Conservation (phyloP, 164 flowering plant species). For the Stephania japonica region DNA sequence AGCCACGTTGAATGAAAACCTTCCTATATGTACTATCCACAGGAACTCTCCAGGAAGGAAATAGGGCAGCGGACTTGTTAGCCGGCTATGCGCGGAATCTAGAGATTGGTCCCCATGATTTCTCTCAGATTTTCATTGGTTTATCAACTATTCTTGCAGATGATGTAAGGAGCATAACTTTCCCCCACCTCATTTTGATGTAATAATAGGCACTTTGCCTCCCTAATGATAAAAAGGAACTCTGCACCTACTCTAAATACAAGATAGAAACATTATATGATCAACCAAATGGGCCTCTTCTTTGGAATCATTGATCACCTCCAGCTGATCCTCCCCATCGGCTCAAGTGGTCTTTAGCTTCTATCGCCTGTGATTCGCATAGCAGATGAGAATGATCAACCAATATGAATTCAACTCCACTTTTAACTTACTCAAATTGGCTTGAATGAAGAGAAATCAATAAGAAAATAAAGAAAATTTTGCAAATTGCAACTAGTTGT, state of each 20-base stretch:
- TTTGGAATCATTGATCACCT: conserved; percentile 6
- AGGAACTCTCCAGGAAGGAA: too few relatives aligned
- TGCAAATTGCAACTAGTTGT: too few relatives aligned
- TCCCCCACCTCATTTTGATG: not conserved
- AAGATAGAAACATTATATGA: too few relatives aligned
- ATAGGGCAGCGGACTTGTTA: too few relatives aligned
- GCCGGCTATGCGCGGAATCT: too few relatives aligned
- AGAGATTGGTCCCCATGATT: too few relatives aligned
- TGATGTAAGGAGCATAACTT: not conserved
- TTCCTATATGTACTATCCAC: too few relatives aligned
- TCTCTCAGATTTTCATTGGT: not conserved
- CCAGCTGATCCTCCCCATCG: conserved; percentile 49
- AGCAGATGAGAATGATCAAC: not conserved
- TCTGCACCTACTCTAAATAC: too few relatives aligned
- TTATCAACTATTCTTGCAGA: not conserved
- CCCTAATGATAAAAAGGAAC: not conserved
- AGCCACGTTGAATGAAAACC: too few relatives aligned
- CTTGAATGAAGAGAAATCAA: not conserved
- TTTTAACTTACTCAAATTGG: too few relatives aligned
- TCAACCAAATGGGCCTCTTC: not conserved
- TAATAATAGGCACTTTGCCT: not conserved
- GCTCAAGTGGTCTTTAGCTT: conserved; percentile 42
- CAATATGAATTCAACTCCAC: not conserved
- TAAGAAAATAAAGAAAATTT: not conserved
- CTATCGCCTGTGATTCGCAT: conserved; percentile 33